These are phyloP conservation scores for Sporothrix pseudoabietina DNA, from an alignment of 2,329 filamentous ascomycete genomes.

Conservation along the genomic window DNA sequence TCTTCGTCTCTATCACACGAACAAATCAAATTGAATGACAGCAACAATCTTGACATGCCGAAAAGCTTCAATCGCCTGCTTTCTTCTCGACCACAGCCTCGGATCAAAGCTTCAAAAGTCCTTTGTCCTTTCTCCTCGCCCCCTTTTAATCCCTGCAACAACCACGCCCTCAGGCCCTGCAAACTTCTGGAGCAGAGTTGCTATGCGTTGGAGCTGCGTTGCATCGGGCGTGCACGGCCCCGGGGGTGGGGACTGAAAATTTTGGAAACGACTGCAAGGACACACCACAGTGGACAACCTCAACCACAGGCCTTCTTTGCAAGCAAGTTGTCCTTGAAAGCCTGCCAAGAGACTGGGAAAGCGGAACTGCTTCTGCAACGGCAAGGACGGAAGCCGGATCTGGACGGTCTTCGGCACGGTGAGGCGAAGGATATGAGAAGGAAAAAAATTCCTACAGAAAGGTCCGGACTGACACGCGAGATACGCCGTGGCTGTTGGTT, in stretches of 20 bases:
- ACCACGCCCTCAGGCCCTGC: neutral
- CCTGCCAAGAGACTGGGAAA: neutral
- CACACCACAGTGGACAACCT: neutral
- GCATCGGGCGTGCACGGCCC: constrained; percentile 28
- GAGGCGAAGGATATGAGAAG: constrained; percentile 2
- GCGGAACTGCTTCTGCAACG: neutral
- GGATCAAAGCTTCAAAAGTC: neutral
- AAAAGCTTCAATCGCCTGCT: neutral
- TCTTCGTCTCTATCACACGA: neutral
- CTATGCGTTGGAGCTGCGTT: constrained; percentile 21
- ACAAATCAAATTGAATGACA: too few species aligned
- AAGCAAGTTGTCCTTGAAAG: neutral
- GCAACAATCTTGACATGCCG: neutral
- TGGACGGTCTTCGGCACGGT: neutral
- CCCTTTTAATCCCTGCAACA: constrained; percentile 23
- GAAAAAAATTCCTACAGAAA: neutral
- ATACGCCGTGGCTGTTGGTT: neutral
- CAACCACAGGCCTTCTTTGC: neutral
- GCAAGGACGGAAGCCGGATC: neutral
- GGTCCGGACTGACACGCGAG: neutral
- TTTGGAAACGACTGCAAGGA: neutral
- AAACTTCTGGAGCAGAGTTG: neutral
- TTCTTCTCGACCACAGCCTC: neutral
- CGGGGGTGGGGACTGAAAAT: constrained; percentile 14
- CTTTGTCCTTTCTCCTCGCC: constrained; percentile 1